phyloP scores from a whole-genome alignment of 441 rosid genomes.

The Syzygium malaccense region DNA sequence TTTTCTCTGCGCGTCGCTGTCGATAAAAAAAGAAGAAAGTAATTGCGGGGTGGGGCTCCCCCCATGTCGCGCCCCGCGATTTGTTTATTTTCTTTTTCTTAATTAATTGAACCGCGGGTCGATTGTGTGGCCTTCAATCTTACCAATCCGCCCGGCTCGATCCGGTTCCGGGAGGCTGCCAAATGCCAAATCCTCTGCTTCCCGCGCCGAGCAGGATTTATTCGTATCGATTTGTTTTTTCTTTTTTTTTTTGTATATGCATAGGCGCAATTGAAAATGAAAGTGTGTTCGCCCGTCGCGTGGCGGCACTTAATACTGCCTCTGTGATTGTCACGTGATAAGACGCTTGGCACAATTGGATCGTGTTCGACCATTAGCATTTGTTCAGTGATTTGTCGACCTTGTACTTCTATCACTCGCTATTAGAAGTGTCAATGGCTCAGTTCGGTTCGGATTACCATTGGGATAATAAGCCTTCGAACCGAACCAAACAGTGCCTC shows the following conservation, averaged over 20 bases:
- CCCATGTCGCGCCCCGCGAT: neutral
- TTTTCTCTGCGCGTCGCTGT: neutral
- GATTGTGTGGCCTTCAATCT: neutral
- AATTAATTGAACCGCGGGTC: neutral
- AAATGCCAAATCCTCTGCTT: neutral
- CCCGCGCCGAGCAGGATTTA: too few relatives aligned
- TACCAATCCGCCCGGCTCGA: neutral
- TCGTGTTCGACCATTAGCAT: neutral
- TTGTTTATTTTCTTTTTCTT: too few relatives aligned
- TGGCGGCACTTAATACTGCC: neutral
- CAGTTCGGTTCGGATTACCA: too few relatives aligned
- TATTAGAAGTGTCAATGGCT: too few relatives aligned
- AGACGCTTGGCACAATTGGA: neutral
- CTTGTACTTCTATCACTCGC: neutral
- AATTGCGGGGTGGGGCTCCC: neutral
- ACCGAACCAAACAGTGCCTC: too few relatives aligned
- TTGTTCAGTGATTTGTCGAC: neutral
- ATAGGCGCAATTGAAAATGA: too few relatives aligned
- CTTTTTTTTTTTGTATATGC: too few relatives aligned
- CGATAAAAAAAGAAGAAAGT: neutral
- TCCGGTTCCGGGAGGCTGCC: neutral
- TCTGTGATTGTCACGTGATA: neutral
- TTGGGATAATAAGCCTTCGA: too few relatives aligned
- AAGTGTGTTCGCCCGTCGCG: neutral
- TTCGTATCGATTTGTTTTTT: too few relatives aligned